These are phyloP conservation scores for Nectriaceae sp. DNA, from an alignment of 2,329 filamentous ascomycete genomes.

Conservation along the genomic window DNA sequence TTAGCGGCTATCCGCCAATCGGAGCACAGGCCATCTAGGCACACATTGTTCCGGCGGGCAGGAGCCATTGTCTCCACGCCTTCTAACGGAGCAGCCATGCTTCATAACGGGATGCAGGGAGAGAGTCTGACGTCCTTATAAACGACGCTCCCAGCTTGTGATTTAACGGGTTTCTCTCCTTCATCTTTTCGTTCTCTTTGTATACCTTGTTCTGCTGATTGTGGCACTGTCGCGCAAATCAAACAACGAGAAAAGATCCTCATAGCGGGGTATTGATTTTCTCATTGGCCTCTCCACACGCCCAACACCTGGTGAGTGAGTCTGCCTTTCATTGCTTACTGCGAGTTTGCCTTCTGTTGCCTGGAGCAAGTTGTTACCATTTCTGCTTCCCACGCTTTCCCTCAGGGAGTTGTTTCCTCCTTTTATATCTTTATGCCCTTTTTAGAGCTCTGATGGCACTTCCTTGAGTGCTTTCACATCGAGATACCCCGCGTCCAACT, in stretches of 20 bases:
- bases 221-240: background rate
- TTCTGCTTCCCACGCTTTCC: background rate
- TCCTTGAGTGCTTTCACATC: too few relatives aligned
- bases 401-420: background rate
- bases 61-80: background rate
- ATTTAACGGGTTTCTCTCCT: background rate
- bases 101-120: background rate
- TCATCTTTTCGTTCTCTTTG: background rate
- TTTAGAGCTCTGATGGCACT: too few relatives aligned
- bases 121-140: background rate
- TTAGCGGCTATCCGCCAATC: slow-evolving; percentile 18
- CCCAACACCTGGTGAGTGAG: background rate
- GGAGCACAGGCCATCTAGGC: slow-evolving; percentile 15
- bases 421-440: background rate
- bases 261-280: slow-evolving; percentile 1
- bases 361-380: background rate
- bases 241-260: background rate
- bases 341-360: background rate
- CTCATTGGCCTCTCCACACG: slow-evolving; percentile 2
- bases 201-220: background rate
- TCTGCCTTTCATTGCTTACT: background rate
- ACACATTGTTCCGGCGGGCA: slow-evolving; percentile 8
- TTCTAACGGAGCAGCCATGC: background rate
- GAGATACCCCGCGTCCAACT: background rate
- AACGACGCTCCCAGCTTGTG: background rate